A percentile compares a stretch with the other conserved stretches of the same genome.
These are phyloP conservation scores for Dactylonectria estremocensis DNA, from an alignment of 2,329 filamentous ascomycete genomes.

Conservation along the genomic window DNA sequence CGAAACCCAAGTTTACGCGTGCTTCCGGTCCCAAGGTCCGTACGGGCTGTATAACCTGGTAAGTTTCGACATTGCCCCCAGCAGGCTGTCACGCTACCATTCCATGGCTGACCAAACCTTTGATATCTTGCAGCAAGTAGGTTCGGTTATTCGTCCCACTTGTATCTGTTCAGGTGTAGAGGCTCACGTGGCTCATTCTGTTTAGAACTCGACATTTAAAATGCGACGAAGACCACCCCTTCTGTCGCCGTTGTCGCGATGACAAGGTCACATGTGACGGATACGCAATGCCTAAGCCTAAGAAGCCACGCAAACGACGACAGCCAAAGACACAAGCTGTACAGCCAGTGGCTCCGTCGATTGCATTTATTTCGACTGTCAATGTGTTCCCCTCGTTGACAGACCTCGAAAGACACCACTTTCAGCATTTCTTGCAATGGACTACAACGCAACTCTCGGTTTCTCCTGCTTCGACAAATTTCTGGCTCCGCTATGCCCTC, in stretches of 20 bases:
- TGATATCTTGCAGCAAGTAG: conserved; percentile 29
- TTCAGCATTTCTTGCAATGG: conserved; percentile 42
- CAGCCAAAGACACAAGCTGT: neutral
- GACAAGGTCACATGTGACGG: conserved; percentile 42
- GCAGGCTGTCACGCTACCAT: neutral
- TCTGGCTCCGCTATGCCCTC: conserved; percentile 24
- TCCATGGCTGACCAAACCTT: conserved; percentile 16
- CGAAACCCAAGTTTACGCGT: conserved; percentile 33
- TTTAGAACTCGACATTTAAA: conserved; percentile 43
- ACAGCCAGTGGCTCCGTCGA: conserved; percentile 16
- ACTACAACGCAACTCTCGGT: conserved; percentile 33
- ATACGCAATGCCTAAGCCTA: conserved; percentile 29
- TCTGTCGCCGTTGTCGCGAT: conserved; percentile 38
- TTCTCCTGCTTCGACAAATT: conserved; percentile 14
- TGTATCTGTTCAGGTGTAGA: neutral
- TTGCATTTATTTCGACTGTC: neutral
- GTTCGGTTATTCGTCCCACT: conserved; percentile 1
- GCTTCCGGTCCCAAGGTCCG: conserved; percentile 38
- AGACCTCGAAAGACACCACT: conserved; percentile 34
- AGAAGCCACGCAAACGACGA: neutral
- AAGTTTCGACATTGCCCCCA: conserved; percentile 14
- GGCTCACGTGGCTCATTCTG: neutral
- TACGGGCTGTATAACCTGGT: conserved; percentile 44
- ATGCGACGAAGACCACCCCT: conserved; percentile 49
- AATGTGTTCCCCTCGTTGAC: neutral